Evolutionary conservation across 225 moss, liverwort and hornwort genomes (phyloP), one percentile per base, ranked within the genome.

Genomic region (Neckera pumila): DNA sequence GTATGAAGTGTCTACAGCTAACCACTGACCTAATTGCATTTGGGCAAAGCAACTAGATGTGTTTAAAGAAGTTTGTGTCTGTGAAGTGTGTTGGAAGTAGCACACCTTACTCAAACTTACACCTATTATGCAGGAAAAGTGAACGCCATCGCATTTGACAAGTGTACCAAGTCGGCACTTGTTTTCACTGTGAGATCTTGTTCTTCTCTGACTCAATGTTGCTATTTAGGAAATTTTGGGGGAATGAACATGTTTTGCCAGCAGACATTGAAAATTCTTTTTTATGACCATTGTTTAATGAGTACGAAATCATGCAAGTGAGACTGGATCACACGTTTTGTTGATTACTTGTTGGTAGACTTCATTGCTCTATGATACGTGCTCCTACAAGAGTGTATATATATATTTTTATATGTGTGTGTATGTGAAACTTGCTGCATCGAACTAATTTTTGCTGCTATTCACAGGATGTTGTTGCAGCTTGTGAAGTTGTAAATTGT

Each of bases 401-500:
- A n/a, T n/a, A n/a, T n/a, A n/a, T n/a, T n/a, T n/a, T n/a, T n/a
- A n/a, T n/a, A n/a, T n/a, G n/a, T n/a, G n/a, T n/a, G n/a, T 53
- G 25, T n/a, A 26, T 9, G 18, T 89, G 65, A 61, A 51, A 66
- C 56, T 74, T 62, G 53, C 87, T 83, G 36, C 45, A 33, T 66
- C 10, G 15, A 85, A 56, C 74, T 87, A 76, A 82, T 76, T 38
- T 89, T 33, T 33, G 61, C 57, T 59, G 67, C 45, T 79, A 51
- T 86, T 59, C 76, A 64, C 93, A 98, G 98, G 97, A 99, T 92
- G 97, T 97, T 87, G 96, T 99, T 59, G 96, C 99, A 69, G 97
- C 99, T 89, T 97, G 96, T 93, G 99, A 99, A 90, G 86, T 99
- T 84, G 99, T 99, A 79, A 99, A 99, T 89, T 97, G 94, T 89